These are phyloP conservation scores for Pseudozyma sp. DNA, from an alignment of 1,284 basidiomycete genomes.

Conservation along the genomic window DNA sequence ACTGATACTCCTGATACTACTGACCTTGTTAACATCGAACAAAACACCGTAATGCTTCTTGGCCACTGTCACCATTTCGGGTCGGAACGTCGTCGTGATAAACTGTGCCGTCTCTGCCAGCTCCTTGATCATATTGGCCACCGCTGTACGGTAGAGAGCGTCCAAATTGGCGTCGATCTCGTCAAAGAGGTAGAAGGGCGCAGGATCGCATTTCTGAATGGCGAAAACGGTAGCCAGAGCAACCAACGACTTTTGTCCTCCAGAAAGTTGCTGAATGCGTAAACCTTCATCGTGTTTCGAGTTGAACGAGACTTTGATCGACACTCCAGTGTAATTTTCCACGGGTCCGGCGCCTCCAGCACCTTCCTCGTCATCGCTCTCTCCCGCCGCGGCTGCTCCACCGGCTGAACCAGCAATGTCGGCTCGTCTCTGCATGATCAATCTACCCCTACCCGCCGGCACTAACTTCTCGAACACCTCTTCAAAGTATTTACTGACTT, in stretches of 20 bases:
- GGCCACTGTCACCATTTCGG: conserved; percentile 93
- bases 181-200: conserved; percentile 99
- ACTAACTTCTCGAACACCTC: conserved; percentile 98
- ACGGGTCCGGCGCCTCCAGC: conserved; percentile 70
- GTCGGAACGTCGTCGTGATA: conserved; percentile 97
- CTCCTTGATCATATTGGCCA: conserved; percentile 95
- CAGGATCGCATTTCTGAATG: conserved; percentile 98
- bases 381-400: conserved; percentile 64
- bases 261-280: conserved; percentile 94
- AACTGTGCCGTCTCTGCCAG: conserved; percentile 90
- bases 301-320: conserved; percentile 99
- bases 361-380: conserved; percentile 60
- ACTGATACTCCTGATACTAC: conserved; percentile 82
- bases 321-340: conserved; percentile 95
- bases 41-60: conserved; percentile 99
- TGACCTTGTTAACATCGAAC: conserved; percentile 93
- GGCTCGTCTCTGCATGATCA: conserved; percentile 90
- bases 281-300: conserved; percentile 96
- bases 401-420: conserved; percentile 73
- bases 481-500: conserved; percentile 95
- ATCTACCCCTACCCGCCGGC: conserved; percentile 86
- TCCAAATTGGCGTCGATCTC: conserved; percentile 99
- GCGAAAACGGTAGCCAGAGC: conserved; percentile 97
- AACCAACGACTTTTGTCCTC: conserved; percentile 96
- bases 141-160: conserved; percentile 95